phyloP scores from a whole-genome alignment of 306 rosid genomes.

The Mucuna pruriens region DNA sequence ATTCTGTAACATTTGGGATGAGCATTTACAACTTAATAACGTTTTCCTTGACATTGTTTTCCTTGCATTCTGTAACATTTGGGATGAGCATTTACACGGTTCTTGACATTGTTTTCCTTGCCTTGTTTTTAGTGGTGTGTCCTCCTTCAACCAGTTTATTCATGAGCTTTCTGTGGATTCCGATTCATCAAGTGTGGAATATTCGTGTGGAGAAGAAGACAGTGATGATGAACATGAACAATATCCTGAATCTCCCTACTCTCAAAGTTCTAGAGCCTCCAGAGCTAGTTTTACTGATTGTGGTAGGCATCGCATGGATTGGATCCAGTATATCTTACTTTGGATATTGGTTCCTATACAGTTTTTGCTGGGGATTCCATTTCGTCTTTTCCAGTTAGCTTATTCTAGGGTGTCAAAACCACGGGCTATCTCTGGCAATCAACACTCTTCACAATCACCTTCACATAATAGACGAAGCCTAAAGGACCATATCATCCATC shows the following conservation, averaged over 20 bases:
- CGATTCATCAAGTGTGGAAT: slow-evolving; percentile 68
- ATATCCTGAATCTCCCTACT: slow-evolving; percentile 59
- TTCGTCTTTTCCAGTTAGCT: slow-evolving; percentile 41
- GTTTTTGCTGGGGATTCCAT: slow-evolving; percentile 62
- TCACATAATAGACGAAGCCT: slow-evolving; percentile 56
- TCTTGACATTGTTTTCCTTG: slow-evolving; percentile 38
- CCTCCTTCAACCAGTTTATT: slow-evolving; percentile 86
- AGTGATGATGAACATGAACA: slow-evolving; percentile 58
- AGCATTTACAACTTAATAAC: no score
- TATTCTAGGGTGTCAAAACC: slow-evolving; percentile 38
- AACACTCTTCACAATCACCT: slow-evolving; percentile 35
- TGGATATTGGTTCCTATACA: slow-evolving; percentile 71
- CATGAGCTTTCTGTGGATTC: slow-evolving; percentile 91
- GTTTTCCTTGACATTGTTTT: slow-evolving; percentile 32
- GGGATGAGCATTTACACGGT: no score
- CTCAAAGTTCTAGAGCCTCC: slow-evolving; percentile 65
- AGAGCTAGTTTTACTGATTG: slow-evolving; percentile 44
- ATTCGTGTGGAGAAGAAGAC: slow-evolving; percentile 71
- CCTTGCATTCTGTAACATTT: no score
- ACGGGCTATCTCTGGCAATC: slow-evolving; percentile 40
- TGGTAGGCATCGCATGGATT: slow-evolving; percentile 46
- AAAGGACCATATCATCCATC: slow-evolving; percentile 74
- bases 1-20: no score
- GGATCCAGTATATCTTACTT: slow-evolving; percentile 55
- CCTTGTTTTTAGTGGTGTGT: slow-evolving; percentile 69